Base-by-base conservation (phyloP, 768 basidiomycete genomes). In the Trametes cubensis region DNA sequence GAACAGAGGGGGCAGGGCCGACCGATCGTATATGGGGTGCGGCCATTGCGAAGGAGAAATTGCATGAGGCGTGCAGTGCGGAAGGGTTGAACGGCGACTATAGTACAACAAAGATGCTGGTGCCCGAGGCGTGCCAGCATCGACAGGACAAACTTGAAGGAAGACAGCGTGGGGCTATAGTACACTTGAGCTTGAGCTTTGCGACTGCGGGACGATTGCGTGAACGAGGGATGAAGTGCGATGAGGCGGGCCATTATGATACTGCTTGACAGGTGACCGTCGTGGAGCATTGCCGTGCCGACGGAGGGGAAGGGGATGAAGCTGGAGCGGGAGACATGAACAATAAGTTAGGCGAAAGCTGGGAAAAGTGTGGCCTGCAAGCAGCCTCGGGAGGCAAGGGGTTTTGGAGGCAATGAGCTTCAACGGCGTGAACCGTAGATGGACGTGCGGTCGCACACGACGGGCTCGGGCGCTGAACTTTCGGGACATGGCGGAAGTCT, bases 301-400 rank as follows among this genome's bases (percentile, higher is more conserved):
- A n/a, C n/a, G n/a, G n/a, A n/a, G n/a, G n/a, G n/a, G n/a, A n/a
- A n/a, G n/a, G n/a, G n/a, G n/a, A n/a, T n/a, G n/a, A n/a, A n/a
- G n/a, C 20, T 6, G 3, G 6, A n/a, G 48, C 25, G 17, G 39
- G 28, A 17, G 45, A 47, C 13, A 48, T 23, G 56, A 49, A 47
- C 10, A 20, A 58, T 58, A 58, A 58, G 46, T 58, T 58, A 58
- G 47, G 39, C n/a, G 21, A 28, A 40, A 58, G 39, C 2, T 44
- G 2, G 23, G 42, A 34, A 42, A 14, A 7, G 18, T 17, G 10
- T 23, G 11, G 10, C 40, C 52, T 40, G 28, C 13, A 8, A 17
- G 28, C 4, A 18, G 21, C 51, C 45, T 26, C 26, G 25, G 3
- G 25, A 5, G 48, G 8, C 10, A 23, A 5, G 23, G 17, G 48